Conservation (phyloP, 768 basidiomycete species). For the Hebeloma cylindrosporum region DNA sequence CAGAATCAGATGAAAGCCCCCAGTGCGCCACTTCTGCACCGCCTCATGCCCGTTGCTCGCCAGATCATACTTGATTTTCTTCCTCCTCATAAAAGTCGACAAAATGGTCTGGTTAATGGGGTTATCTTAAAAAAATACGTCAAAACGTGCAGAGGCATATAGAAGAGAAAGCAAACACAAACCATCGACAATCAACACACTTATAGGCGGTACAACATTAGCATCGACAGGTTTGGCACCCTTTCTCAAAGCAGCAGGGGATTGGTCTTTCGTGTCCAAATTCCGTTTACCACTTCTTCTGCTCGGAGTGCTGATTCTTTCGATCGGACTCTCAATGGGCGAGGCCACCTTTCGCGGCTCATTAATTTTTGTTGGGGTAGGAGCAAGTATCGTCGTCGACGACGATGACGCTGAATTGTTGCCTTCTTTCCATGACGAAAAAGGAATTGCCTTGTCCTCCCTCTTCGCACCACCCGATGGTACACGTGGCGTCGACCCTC, state of each 20-base stretch:
- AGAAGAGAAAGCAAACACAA: slow-evolving; percentile 12
- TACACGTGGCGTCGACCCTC: slow-evolving; percentile 27
- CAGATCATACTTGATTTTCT: slow-evolving; percentile 91
- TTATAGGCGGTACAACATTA: slow-evolving; percentile 92
- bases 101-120: slow-evolving; percentile 98
- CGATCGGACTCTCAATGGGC: too few species aligned
- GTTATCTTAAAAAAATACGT: too few species aligned
- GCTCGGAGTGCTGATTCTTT: too few species aligned
- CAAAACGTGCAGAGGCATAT: too few species aligned
- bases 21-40: slow-evolving; percentile 91
- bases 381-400: too few species aligned
- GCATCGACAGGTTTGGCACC: slow-evolving; percentile 46
- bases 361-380: too few species aligned
- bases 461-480: slow-evolving; percentile 24
- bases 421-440: slow-evolving; percentile 36
- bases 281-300: slow-evolving; percentile 28
- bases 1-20: slow-evolving; percentile 92
- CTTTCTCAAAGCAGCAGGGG: slow-evolving; percentile 40
- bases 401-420: too few species aligned
- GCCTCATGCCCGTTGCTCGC: slow-evolving; percentile 96
- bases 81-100: slow-evolving; percentile 95
- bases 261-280: slow-evolving; percentile 26
- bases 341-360: too few species aligned
- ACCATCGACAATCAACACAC: slow-evolving; percentile 98
- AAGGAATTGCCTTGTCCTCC: slow-evolving; percentile 18